These are phyloP conservation scores for Leucocoprinus leucothites DNA, from an alignment of 768 basidiomycete genomes.

Conservation along the genomic window DNA sequence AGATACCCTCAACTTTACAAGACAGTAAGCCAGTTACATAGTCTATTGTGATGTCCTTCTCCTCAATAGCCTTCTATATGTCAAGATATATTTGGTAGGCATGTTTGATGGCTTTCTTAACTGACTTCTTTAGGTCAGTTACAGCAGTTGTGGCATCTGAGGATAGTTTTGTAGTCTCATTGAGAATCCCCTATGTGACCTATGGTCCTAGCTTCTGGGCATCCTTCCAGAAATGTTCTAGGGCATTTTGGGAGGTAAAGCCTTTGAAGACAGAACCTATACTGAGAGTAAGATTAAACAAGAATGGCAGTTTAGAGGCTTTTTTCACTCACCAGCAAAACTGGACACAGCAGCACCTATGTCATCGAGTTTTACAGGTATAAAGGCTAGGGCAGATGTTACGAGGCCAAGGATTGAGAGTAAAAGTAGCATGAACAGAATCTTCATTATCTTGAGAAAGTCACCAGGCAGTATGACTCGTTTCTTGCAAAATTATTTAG, in stretches of 20 bases:
- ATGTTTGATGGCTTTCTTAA: not conserved
- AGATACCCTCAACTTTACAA: not conserved
- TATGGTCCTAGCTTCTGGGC: not conserved
- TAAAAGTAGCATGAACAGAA: too few species aligned
- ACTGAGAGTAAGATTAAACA: too few species aligned
- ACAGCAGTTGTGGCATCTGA: not conserved
- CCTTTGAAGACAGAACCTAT: not conserved
- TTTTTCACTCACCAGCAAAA: too few species aligned
- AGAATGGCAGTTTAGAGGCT: too few species aligned
- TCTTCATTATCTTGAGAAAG: too few species aligned
- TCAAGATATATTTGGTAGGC: not conserved
- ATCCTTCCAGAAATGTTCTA: constrained; percentile 4
- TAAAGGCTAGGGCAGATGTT: too few species aligned
- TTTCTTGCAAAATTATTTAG: too few species aligned
- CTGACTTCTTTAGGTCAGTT: not conserved
- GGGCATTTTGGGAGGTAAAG: not conserved
- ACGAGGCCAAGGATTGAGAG: too few species aligned
- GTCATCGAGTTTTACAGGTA: too few species aligned
- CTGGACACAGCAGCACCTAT: too few species aligned
- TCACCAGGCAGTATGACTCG: too few species aligned
- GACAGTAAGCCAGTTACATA: not conserved
- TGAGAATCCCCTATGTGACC: not conserved
- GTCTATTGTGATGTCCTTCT: constrained; percentile 1
- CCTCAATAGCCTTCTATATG: not conserved
- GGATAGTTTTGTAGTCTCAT: not conserved